Conservation (phyloP, 2,329 filamentous ascomycete species). For the Penicillium sp. region DNA sequence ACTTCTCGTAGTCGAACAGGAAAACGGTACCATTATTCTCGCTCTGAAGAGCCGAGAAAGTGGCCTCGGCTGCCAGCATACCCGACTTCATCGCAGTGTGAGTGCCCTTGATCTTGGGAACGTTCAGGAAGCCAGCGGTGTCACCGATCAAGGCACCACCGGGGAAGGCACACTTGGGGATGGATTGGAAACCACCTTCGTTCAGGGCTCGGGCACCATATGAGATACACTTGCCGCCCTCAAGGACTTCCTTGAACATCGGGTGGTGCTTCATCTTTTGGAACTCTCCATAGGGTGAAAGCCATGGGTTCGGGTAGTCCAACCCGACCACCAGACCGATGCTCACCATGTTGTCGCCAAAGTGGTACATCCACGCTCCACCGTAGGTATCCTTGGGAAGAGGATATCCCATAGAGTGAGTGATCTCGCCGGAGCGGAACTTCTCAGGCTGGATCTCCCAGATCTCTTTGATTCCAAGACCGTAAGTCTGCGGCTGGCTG, state of each 20-base stretch:
- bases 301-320: conserved; percentile 95
- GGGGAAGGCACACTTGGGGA: conserved; percentile 94
- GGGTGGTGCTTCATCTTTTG: conserved; percentile 98
- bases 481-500: conserved; percentile 93
- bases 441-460: conserved; percentile 96
- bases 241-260: conserved; percentile 81
- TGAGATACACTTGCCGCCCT: conserved; percentile 95
- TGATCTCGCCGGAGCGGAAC: conserved; percentile 81
- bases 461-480: conserved; percentile 90
- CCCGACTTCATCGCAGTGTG: conserved; percentile 98
- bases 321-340: conserved; percentile 89
- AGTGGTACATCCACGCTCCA: conserved; percentile 99
- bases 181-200: conserved; percentile 96
- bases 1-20: conserved; percentile 90
- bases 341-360: conserved; percentile 93
- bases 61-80: conserved; percentile 92
- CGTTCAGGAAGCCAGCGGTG: conserved; percentile 93
- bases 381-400: conserved; percentile 87
- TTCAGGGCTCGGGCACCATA: conserved; percentile 90
- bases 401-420: conserved; percentile 92
- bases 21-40: conserved; percentile 72
- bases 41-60: conserved; percentile 71
- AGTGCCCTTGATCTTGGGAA: conserved; percentile 97
- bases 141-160: conserved; percentile 95
- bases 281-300: conserved; percentile 94